phyloP scores from a whole-genome alignment of 139 green algal species.

The Spirogloea muscicola region DNA sequence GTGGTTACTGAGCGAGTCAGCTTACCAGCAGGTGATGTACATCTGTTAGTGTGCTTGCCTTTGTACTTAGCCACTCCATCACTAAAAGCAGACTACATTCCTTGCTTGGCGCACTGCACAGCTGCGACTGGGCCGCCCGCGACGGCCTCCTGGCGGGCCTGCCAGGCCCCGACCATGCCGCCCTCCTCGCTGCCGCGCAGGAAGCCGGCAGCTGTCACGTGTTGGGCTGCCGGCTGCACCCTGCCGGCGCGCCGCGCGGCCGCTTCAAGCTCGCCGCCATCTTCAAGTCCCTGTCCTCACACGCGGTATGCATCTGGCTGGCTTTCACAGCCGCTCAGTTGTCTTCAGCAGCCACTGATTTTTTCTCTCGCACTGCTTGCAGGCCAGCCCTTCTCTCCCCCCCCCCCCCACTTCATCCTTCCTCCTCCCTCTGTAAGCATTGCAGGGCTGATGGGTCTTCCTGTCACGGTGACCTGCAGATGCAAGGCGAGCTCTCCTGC shows the following conservation, averaged over 20 bases:
- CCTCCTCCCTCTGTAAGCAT: background rate
- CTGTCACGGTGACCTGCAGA: background rate
- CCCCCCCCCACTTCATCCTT: background rate
- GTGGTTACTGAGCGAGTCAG: no score
- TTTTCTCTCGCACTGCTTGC: background rate
- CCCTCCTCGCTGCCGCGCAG: no score
- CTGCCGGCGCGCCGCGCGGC: background rate
- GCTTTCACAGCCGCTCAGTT: background rate
- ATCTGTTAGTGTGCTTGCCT: no score
- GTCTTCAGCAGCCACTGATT: background rate
- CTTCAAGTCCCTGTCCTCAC: conserved; percentile 18
- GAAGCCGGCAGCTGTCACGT: no score
- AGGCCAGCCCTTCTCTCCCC: background rate
- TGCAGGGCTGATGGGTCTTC: background rate
- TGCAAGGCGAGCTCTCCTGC: background rate
- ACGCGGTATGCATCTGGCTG: no score
- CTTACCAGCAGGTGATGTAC: no score
- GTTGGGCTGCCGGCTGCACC: conserved; percentile 17
- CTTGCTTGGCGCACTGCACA: no score
- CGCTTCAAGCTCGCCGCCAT: conserved; percentile 30
- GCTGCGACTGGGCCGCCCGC: no score
- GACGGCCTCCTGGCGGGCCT: no score
- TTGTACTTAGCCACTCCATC: no score
- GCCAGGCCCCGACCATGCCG: no score
- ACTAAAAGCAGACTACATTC: no score